Percentiles rank a stretch among this genome's conserved stretches.
phyloP scores from a whole-genome alignment of 352 stramenopile species.

The Phytopythium aichiense region DNA sequence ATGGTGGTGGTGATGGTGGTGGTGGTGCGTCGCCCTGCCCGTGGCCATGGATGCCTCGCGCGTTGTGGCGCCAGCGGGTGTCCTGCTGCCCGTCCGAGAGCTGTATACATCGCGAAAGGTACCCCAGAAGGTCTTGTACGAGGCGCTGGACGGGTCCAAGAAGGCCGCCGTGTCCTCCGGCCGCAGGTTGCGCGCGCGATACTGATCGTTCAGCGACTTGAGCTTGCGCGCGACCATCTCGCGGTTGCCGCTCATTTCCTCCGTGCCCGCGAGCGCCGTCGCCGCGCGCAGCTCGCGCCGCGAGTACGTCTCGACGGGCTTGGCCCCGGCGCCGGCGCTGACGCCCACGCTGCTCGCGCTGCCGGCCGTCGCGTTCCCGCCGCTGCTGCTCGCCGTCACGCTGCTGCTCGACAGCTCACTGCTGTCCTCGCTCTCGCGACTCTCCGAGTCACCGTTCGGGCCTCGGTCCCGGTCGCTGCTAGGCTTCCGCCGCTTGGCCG shows the following conservation, averaged over 20 bases:
- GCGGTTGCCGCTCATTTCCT: slow-evolving; percentile 51
- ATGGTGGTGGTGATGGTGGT: slow-evolving; percentile 5
- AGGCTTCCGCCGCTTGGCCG: background rate
- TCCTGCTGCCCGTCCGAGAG: slow-evolving; percentile 17
- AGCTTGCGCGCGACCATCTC: slow-evolving; percentile 70
- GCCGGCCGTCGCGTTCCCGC: background rate
- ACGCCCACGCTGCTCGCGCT: background rate
- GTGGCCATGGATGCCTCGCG: background rate
- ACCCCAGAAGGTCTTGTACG: slow-evolving; percentile 73
- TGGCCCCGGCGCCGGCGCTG: background rate
- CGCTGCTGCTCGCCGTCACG: slow-evolving; percentile 2
- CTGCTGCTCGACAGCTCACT: background rate
- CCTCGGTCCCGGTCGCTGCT: background rate
- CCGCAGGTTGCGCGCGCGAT: slow-evolving; percentile 52
- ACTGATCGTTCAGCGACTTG: slow-evolving; percentile 70
- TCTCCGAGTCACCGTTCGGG: background rate
- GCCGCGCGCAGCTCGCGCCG: slow-evolving; percentile 27
- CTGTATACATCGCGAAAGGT: slow-evolving; percentile 65
- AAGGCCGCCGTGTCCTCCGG: slow-evolving; percentile 21
- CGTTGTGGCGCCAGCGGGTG: slow-evolving; percentile 4
- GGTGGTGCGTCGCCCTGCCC: background rate
- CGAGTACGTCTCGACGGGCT: slow-evolving; percentile 13
- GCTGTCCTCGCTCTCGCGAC: background rate
- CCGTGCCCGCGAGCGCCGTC: slow-evolving; percentile 25
- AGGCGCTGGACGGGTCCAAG: slow-evolving; percentile 44